phyloP scores from a whole-genome alignment of 2,329 filamentous ascomycete species.

The Leptoxyphium fumago region DNA sequence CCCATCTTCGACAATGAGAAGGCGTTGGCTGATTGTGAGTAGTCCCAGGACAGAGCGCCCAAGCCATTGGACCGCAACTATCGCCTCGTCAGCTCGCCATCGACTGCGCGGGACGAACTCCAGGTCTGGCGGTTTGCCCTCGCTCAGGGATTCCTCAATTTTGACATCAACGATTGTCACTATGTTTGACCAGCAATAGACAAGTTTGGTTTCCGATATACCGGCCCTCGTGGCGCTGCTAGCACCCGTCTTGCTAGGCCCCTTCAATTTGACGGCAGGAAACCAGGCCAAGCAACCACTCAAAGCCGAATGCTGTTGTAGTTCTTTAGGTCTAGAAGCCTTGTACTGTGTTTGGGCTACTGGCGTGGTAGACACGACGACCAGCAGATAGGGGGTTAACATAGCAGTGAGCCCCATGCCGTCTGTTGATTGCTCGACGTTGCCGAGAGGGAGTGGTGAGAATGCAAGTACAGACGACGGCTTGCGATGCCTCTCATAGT shows the following conservation, averaged over 20 bases:
- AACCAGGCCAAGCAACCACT: slow-evolving; percentile 96
- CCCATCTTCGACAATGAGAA: slow-evolving; percentile 83
- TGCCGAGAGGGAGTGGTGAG: slow-evolving; percentile 79
- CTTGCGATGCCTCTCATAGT: slow-evolving; percentile 55
- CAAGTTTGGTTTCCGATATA: slow-evolving; percentile 70
- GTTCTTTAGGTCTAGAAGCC: slow-evolving; percentile 75
- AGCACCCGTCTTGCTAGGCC: slow-evolving; percentile 39
- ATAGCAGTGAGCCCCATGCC: slow-evolving; percentile 83
- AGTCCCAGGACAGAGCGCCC: slow-evolving; percentile 84
- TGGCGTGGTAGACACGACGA: slow-evolving; percentile 93
- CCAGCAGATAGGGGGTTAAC: slow-evolving; percentile 85
- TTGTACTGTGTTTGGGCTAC: slow-evolving; percentile 96
- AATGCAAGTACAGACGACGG: slow-evolving; percentile 93
- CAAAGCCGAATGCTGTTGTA: slow-evolving; percentile 77
- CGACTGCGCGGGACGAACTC: slow-evolving; percentile 70
- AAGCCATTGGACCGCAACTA: slow-evolving; percentile 93
- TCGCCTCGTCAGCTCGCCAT: slow-evolving; percentile 89
- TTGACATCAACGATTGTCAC: slow-evolving; percentile 82
- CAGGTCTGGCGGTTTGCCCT: slow-evolving; percentile 53
- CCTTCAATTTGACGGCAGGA: slow-evolving; percentile 82
- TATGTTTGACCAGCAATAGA: slow-evolving; percentile 98
- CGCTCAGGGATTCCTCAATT: slow-evolving; percentile 33
- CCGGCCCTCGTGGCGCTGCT: slow-evolving; percentile 22
- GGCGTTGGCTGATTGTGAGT: slow-evolving; percentile 81
- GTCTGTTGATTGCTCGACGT: slow-evolving; percentile 79